Evolutionary conservation across 1,139 yeast genomes (phyloP), one percentile per base, ranked within the genome.

Genomic region (Blastobotrys capitulatus): DNA sequence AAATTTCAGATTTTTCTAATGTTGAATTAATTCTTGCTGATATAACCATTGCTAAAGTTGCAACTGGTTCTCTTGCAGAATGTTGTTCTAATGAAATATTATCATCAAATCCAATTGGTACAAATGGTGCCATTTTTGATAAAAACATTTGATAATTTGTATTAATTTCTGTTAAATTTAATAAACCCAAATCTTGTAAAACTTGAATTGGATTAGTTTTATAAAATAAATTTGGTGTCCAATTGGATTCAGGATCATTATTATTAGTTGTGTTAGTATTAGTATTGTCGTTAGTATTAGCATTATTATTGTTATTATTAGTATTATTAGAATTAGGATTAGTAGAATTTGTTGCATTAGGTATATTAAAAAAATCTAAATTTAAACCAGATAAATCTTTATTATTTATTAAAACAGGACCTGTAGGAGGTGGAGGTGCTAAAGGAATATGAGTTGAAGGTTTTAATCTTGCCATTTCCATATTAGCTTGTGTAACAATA

Each of bases 191-290:
- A 42, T 61, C 63, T 35, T 75, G 61, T 19, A 77, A 59, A 52
- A 74, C 77, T 47, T 66, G 67, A 35, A 74, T 65, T 9, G 77
- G 60, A 54, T 77, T 77, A 4, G 26, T n/a, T 10, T 20, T 27
- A 9, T 46, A 16, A 15, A 46, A 19, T 22, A 42, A 19, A 34
- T 25, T 29, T 5, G 38, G 45, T 13, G 25, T 8, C 45, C 45
- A 42, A 9, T 25, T 19, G 3, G 32, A 6, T 6, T 39, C 42
- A 16, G 5, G 5, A 6, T 25, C 16, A 22, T 15, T 20, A 18
- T n/a, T 25, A 10, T 7, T 20, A 38, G 3, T 20, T 6, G 3
- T 19, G 15, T 18, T 15, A 35, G 2, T 13, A 13, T 16, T 35
- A 35, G 3, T 20, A 19, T 16, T 35, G 10, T 16, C 10, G 13